Evolutionary conservation across 1,284 basidiomycete genomes (phyloP).

Genomic region (Mycosarcoma mackinlayi): DNA sequence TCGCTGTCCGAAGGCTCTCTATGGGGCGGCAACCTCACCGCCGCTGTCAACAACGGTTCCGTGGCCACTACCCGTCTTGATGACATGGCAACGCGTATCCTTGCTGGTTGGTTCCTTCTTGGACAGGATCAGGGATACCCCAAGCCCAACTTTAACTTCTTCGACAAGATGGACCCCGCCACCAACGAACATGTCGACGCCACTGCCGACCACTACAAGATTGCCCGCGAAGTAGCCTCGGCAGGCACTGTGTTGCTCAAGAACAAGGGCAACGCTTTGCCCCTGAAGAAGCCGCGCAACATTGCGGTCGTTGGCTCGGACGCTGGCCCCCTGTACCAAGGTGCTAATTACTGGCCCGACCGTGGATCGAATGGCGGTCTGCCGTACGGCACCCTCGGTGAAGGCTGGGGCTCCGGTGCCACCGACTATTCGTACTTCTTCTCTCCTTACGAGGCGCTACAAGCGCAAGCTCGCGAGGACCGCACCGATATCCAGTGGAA

Average conservation of each 20-base stretch:
- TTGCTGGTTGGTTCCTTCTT: constrained; percentile 69
- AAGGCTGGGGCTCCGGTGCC: constrained; percentile 80
- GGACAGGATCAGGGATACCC: constrained; percentile 65
- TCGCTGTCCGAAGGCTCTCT: constrained; percentile 27
- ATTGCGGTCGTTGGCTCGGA: constrained; percentile 70
- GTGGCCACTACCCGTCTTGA: constrained; percentile 74
- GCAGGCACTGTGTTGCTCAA: constrained; percentile 80
- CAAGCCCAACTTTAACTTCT: constrained; percentile 58
- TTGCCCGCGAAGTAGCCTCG: constrained; percentile 79
- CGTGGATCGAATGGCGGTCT: constrained; percentile 69
- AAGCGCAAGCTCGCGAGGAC: constrained; percentile 73
- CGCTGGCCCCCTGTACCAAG: constrained; percentile 76
- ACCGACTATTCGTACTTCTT: constrained; percentile 72
- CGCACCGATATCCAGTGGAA: constrained; percentile 71
- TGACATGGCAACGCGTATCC: constrained; percentile 70
- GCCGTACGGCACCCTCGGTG: constrained; percentile 77
- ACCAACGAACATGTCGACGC: constrained; percentile 77
- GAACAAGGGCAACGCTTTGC: constrained; percentile 70
- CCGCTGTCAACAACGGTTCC: constrained; percentile 77
- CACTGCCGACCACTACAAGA: constrained; percentile 77
- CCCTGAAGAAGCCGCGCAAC: constrained; percentile 47
- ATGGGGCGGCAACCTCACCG: constrained; percentile 72
- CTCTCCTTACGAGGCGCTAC: constrained; percentile 76
- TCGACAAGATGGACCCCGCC: constrained; percentile 44
- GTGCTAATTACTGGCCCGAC: constrained; percentile 80